phyloP scores from a whole-genome alignment of 805 yeast genomes.

The Wickerhamomyces alni region DNA sequence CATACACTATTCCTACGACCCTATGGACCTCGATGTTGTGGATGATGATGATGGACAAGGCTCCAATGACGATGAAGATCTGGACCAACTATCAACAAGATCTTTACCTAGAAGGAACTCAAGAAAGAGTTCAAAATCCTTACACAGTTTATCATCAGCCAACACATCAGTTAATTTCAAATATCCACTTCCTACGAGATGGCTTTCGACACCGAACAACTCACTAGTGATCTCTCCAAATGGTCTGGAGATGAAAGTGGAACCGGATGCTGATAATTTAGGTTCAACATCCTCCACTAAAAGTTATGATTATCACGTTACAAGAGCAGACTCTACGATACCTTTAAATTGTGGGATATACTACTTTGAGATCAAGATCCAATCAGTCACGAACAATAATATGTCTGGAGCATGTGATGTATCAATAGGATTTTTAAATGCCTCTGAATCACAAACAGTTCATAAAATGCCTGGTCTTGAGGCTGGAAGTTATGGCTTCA shows the following conservation, averaged over 20 bases:
- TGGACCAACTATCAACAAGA: neutral
- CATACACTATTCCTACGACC: slow-evolving; percentile 7
- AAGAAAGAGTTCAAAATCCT: slow-evolving; percentile 20
- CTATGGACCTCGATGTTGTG: slow-evolving; percentile 14
- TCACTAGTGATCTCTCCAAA: slow-evolving; percentile 5
- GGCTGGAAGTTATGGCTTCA: slow-evolving; percentile 43
- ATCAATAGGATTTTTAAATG: slow-evolving; percentile 39
- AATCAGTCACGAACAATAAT: slow-evolving; percentile 29
- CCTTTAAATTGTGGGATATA: slow-evolving; percentile 38
- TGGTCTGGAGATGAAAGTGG: slow-evolving; percentile 12
- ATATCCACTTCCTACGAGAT: slow-evolving; percentile 19
- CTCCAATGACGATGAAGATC: neutral
- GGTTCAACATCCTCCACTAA: slow-evolving; percentile 5
- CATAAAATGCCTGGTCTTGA: slow-evolving; percentile 44
- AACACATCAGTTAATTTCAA: neutral
- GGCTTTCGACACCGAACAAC: slow-evolving; percentile 8
- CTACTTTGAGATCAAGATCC: slow-evolving; percentile 44
- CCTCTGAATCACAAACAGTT: slow-evolving; percentile 16
- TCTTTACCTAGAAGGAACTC: slow-evolving; percentile 9
- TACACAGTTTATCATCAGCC: slow-evolving; percentile 3
- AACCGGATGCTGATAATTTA: slow-evolving; percentile 1
- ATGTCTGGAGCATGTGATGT: slow-evolving; percentile 25
- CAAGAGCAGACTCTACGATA: slow-evolving; percentile 31
- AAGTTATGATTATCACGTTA: slow-evolving; percentile 15
- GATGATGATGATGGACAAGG: slow-evolving; percentile 3